Evolutionary conservation across 148 eudicot species (phyloP), one percentile per base, ranked within the genome.

Genomic region (Dianthus caryophyllus): DNA sequence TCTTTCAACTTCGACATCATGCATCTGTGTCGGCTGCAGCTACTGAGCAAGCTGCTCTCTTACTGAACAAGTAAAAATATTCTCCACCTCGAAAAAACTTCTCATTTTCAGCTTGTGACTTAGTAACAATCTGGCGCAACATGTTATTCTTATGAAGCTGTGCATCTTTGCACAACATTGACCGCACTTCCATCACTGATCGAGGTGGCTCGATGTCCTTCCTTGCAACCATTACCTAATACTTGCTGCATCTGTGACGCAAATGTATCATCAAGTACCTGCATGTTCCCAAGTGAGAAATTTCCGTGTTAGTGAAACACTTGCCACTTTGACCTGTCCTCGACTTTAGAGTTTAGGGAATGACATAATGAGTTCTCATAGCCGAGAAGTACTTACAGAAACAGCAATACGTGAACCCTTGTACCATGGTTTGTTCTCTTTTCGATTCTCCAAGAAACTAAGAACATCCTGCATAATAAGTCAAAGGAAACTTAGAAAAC

Each of bases 241-340:
- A 86, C 77, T 65, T 83, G 86, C 67, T 89, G 96, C 91, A 89
- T 79, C 75, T 89, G 87, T 51, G 96, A 89, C 36, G 87, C 91
- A 70, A 89, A 89, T 4, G 87, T 84, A 69, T 86, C 96, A 72
- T 88, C 96, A 58, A 88, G 79, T 27, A 88, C 82, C 96, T 88
- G 84, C 73, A 75, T 60, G 65, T 64, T 53, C 10, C 57, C 57
- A n/a, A 53, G 57, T 53, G 2, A 53, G 57, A 53, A 21, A 53
- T 10, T 53, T 53, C 57, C 57, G 22, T 21, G 57, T 49, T 22
- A 49, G 53, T 17, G 53, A 18, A 36, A 22, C 22, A 20, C 7
- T 6, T n/a, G n/a, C n/a, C n/a, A n/a, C n/a, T n/a, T n/a, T n/a
- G n/a, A n/a, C n/a, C n/a, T n/a, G n/a, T n/a, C n/a, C n/a, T n/a